phyloP scores from a whole-genome alignment of 345 rosid genomes.

The Gossypium bickii region DNA sequence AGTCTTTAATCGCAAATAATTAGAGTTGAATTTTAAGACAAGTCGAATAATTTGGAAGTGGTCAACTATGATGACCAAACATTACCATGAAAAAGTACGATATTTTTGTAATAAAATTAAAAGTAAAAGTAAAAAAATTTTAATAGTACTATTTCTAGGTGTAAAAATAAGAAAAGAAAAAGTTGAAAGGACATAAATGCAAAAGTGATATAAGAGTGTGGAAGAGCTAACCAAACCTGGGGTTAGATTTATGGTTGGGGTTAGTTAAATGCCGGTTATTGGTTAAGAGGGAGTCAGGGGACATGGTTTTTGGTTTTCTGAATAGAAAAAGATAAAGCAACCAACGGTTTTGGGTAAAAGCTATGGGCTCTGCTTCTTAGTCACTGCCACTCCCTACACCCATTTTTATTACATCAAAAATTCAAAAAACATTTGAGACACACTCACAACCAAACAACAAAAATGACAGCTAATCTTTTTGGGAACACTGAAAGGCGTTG shows the following conservation, averaged over 20 bases:
- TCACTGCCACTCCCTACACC: background rate
- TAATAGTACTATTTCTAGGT: background rate
- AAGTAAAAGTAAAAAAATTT: background rate
- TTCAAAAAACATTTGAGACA: too few relatives aligned
- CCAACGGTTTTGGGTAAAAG: slow-evolving; percentile 31
- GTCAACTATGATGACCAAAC: background rate
- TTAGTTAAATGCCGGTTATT: slow-evolving; percentile 1
- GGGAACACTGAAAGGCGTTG: background rate
- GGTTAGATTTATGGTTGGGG: slow-evolving; percentile 12
- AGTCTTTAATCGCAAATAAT: background rate
- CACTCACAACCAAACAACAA: background rate
- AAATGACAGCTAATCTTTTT: background rate
- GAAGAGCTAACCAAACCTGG: slow-evolving; percentile 1
- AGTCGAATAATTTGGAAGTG: background rate
- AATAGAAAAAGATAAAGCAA: background rate
- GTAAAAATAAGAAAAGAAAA: background rate
- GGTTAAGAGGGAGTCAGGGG: background rate
- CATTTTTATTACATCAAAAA: background rate
- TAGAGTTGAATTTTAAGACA: background rate
- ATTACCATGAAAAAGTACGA: background rate
- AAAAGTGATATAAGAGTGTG: background rate
- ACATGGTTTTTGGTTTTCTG: background rate
- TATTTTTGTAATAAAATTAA: too few relatives aligned
- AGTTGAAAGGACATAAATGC: background rate
- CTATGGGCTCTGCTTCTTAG: slow-evolving; percentile 23